These are phyloP conservation scores for Phlyctochytrium arcticum DNA, from an alignment of 192 early-diverging fungal species.

Conservation along the genomic window DNA sequence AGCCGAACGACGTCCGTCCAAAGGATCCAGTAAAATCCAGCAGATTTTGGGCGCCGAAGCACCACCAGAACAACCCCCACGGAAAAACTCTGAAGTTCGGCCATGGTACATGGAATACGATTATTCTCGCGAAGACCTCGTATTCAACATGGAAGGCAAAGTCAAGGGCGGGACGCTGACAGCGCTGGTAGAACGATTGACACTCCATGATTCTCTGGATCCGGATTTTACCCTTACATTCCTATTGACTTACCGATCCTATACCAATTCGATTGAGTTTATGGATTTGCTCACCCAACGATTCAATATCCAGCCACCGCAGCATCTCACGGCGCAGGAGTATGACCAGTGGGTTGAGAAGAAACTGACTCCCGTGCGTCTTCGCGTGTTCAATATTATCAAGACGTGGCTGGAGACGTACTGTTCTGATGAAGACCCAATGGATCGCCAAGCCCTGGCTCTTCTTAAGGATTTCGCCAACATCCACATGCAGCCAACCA, in stretches of 20 bases:
- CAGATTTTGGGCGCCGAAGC: conserved; percentile 26
- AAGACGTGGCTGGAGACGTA: conserved; percentile 97
- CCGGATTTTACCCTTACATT: conserved; percentile 82
- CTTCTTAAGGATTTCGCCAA: conserved; percentile 71
- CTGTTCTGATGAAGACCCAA: conserved; percentile 72
- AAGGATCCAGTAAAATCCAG: conserved; percentile 13
- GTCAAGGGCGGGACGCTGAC: conserved; percentile 69
- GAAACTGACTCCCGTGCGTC: conserved; percentile 85
- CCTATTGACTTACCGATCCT: conserved; percentile 92
- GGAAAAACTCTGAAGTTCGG: conserved; percentile 10
- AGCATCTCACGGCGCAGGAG: conserved; percentile 58
- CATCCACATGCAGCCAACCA: conserved; percentile 48
- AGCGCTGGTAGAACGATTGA: conserved; percentile 69
- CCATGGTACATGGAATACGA: conserved; percentile 56
- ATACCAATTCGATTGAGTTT: conserved; percentile 75
- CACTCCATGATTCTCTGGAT: conserved; percentile 66
- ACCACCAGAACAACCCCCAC: neutral
- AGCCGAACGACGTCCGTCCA: neutral
- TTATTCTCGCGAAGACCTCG: conserved; percentile 51
- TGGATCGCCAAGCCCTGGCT: conserved; percentile 61
- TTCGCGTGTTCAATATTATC: conserved; percentile 90
- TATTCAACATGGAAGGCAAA: conserved; percentile 63
- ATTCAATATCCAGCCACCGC: conserved; percentile 74
- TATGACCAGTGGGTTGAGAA: conserved; percentile 74
- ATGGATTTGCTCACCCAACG: conserved; percentile 70